phyloP scores from a whole-genome alignment of 306 rosid species.

The Malus domestica region ASM211411v1 NC_041799.1:33033001-33033500 shows the following conservation, averaged over 20 bases:
- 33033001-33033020: neutral
- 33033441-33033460: constrained; percentile 78
- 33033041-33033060: neutral
- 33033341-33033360: constrained; percentile 69
- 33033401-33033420: constrained; percentile 38
- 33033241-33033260: neutral
- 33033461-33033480: constrained; percentile 73
- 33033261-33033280: neutral
- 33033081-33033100: neutral
- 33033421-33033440: constrained; percentile 62
- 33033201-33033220: neutral
- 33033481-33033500: constrained; percentile 48
- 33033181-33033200: neutral
- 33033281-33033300: neutral
- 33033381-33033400: constrained; percentile 36
- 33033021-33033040: neutral
- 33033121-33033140: neutral
- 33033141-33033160: neutral
- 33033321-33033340: neutral
- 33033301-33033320: neutral
- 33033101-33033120: neutral
- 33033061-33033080: neutral
- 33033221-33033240: neutral
- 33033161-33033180: neutral
- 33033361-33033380: constrained; percentile 41